phyloP scores from a whole-genome alignment of 768 basidiomycete genomes.

The Calocera viscosa region DNA sequence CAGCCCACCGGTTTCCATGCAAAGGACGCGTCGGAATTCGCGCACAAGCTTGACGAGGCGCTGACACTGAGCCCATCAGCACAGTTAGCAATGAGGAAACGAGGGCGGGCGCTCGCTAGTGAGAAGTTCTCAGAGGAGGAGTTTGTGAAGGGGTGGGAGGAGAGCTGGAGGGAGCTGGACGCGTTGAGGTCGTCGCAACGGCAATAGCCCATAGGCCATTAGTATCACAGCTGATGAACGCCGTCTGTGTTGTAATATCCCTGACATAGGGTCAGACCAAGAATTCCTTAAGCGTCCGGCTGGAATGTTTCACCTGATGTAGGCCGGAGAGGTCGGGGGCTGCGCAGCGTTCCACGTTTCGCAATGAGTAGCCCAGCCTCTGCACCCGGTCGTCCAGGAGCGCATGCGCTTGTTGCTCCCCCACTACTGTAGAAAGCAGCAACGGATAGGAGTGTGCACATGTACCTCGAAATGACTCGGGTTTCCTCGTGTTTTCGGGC shows the following conservation, averaged over 20 bases:
- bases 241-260: no score
- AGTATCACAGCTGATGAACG: not conserved
- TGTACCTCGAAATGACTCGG: no score
- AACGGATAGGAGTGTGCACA: no score
- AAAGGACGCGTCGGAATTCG: conserved; percentile 48
- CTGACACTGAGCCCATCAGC: conserved; percentile 44
- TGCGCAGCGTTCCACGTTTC: not conserved
- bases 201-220: not conserved
- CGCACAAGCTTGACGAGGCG: conserved; percentile 49
- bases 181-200: not conserved
- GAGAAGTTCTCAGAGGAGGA: conserved; percentile 62
- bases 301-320: not conserved
- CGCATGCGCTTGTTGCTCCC: no score
- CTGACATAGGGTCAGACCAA: no score
- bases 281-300: not conserved
- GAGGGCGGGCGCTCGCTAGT: conserved; percentile 60
- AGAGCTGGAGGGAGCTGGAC: conserved; percentile 21
- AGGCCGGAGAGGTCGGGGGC: not conserved
- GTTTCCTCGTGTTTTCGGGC: no score
- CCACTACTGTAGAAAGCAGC: no score
- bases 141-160: conserved; percentile 53
- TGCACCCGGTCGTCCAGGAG: no score
- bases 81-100: conserved; percentile 47
- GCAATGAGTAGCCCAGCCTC: no score
- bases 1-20: conserved; percentile 78